phyloP scores from a whole-genome alignment of 352 stramenopile genomes.

The Halophytophthora batemanensis region DNA sequence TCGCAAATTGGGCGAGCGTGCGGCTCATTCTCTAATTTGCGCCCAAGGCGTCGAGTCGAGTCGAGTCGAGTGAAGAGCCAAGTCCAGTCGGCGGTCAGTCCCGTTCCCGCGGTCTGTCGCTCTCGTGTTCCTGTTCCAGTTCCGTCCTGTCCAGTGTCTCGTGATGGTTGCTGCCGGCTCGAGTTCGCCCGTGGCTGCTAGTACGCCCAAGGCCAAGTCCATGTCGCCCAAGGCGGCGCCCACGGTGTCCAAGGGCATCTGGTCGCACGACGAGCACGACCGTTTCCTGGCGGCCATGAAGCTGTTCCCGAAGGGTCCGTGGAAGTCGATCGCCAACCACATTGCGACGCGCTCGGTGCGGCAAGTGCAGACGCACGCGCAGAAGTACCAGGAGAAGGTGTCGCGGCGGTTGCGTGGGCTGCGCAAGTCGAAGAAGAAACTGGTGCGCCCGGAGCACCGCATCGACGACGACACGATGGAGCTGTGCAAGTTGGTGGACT shows the following conservation, averaged over 20 bases:
- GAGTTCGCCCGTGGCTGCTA: slow-evolving; percentile 19
- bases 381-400: slow-evolving; percentile 80
- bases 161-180: slow-evolving; percentile 28
- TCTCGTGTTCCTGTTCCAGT: slow-evolving; percentile 7
- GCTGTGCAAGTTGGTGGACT: slow-evolving; percentile 55
- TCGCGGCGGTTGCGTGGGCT: slow-evolving; percentile 57
- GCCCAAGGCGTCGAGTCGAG: too few relatives aligned
- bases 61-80: slow-evolving; percentile 10
- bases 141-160: not conserved
- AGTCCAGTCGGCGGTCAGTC: not conserved
- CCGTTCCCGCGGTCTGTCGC: not conserved
- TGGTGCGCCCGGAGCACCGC: slow-evolving; percentile 50
- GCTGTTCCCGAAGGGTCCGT: slow-evolving; percentile 64
- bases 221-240: slow-evolving; percentile 23
- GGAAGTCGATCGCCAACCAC: slow-evolving; percentile 70
- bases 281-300: slow-evolving; percentile 69
- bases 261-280: slow-evolving; percentile 68
- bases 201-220: slow-evolving; percentile 15
- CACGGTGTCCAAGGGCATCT: slow-evolving; percentile 41
- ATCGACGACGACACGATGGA: slow-evolving; percentile 63
- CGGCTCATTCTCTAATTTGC: slow-evolving; percentile 31
- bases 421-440: slow-evolving; percentile 71
- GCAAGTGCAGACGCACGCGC: slow-evolving; percentile 75
- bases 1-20: slow-evolving; percentile 1
- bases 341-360: slow-evolving; percentile 65